Percentiles rank a stretch among this genome's conserved stretches.
Conservation (phyloP, 352 stramenopile species). For the Pythium aristosporum region DNA sequence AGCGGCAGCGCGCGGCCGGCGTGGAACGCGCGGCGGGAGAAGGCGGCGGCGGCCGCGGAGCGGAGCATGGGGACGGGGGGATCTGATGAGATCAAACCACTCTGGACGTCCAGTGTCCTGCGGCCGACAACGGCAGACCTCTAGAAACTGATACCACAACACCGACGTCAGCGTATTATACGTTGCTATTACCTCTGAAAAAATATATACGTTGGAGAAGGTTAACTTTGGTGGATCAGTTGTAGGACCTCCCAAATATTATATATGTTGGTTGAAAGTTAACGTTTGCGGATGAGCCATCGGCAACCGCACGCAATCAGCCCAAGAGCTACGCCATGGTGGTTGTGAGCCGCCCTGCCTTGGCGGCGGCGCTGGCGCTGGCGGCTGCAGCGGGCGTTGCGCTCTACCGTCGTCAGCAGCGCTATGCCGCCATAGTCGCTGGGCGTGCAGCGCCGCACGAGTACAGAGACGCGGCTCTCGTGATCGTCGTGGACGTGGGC, state of each 20-base stretch:
- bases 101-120: background rate
- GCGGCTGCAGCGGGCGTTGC: constrained; percentile 24
- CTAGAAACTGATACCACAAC: background rate
- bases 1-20: constrained; percentile 33
- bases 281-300: background rate
- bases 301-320: background rate
- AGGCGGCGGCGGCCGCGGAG: constrained; percentile 11
- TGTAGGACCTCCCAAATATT: background rate
- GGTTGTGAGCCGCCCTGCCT: background rate
- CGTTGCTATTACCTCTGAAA: background rate
- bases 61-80: constrained; percentile 17
- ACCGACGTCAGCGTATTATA: background rate
- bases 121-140: background rate
- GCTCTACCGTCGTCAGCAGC: constrained; percentile 13
- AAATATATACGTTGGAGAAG: background rate
- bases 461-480: constrained; percentile 46
- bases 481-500: constrained; percentile 90
- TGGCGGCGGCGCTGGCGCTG: constrained; percentile 22
- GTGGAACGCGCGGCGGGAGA: constrained; percentile 45
- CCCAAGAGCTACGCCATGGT: background rate
- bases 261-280: constrained; percentile 12
- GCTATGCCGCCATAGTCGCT: constrained; percentile 26
- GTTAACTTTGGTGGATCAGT: no score
- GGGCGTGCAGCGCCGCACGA: constrained; percentile 37
- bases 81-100: background rate